Base-by-base conservation (phyloP, 805 yeast genomes). In the Sugiyamaella chiloensis region DNA sequence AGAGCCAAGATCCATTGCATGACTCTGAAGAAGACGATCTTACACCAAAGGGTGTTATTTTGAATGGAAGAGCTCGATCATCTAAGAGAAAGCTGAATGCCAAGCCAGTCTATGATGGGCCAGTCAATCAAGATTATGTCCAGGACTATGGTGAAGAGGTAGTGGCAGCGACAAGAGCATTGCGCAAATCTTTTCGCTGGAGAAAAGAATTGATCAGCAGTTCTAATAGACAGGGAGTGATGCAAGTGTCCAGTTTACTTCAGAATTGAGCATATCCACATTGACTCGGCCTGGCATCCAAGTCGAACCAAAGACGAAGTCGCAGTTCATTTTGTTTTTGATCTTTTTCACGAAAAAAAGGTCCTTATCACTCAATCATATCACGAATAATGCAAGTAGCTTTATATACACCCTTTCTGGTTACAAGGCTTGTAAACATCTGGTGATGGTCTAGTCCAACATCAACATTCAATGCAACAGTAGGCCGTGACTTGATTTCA, bases 1-100 rank as follows among this genome's bases (percentile, higher is more conserved):
- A 52, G 23, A 61, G 56, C 19, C 34, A 60, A 4, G 70, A 68
- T 35, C 67, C 70, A 16, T 32, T 66, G 9, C 65, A 64, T 42
- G 54, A 61, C 32, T 62, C 69, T 11, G 37, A 40, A 32, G 44
- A 20, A 37, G 42, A 37, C 24, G 5, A 12, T 24, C 34, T 14
- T 9, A 12, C 21, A 9, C 24, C 41, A 6, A 20, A 9, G 30
- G 23, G 31, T 14, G 26, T 34, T 14, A 23, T 35, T 7, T 8
- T 24, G 12, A 24, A 40, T 20, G 49, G 40, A 6, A 7, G 8
- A 12, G 16, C 24, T 5, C 5, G 3, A 4, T 29, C 17, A 17
- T 29, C 34, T 29, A 34, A 34, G 20, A 12, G 20, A 19, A 34
- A 34, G 37, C 5, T 4, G 11, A 19, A 4, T 16, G 7, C 29